Conservation (phyloP, 805 yeast species). For the Candida arabinofermentans region DNA sequence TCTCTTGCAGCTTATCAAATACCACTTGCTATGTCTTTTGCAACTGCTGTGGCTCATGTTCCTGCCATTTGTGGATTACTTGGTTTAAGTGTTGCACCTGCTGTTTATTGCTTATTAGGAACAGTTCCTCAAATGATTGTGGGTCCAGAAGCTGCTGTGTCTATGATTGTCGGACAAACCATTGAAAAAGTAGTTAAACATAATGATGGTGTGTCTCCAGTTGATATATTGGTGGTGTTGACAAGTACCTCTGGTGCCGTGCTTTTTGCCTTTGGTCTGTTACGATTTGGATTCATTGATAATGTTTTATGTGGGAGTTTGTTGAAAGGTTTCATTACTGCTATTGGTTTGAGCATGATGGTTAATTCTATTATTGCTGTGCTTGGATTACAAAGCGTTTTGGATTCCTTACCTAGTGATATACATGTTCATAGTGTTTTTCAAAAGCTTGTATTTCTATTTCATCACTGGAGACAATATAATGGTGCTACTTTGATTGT, state of each 20-base stretch:
- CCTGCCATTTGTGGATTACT: slow-evolving; percentile 78
- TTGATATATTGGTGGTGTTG: slow-evolving; percentile 61
- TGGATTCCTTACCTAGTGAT: slow-evolving; percentile 40
- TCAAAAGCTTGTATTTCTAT: slow-evolving; percentile 59
- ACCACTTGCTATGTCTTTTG: slow-evolving; percentile 78
- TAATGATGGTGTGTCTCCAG: slow-evolving; percentile 37
- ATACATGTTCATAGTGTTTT: slow-evolving; percentile 65
- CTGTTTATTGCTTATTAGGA: slow-evolving; percentile 74
- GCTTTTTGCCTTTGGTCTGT: slow-evolving; percentile 67
- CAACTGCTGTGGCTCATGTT: slow-evolving; percentile 78
- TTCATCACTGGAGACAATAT: slow-evolving; percentile 40
- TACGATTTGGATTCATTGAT: slow-evolving; percentile 84
- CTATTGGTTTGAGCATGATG: slow-evolving; percentile 82
- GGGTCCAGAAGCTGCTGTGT: slow-evolving; percentile 89
- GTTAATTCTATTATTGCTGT: slow-evolving; percentile 70
- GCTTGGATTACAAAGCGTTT: slow-evolving; percentile 55
- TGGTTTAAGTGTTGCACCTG: slow-evolving; percentile 73
- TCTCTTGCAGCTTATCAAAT: slow-evolving; percentile 89
- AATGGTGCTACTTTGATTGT: slow-evolving; percentile 62
- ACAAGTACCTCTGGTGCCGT: slow-evolving; percentile 74
- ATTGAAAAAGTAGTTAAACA: slow-evolving; percentile 53
- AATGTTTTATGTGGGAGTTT: slow-evolving; percentile 74
- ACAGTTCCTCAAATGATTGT: slow-evolving; percentile 87
- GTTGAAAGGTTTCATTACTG: slow-evolving; percentile 78
- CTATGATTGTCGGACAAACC: slow-evolving; percentile 77